Evolutionary conservation across 495 filamentous ascomycete species (phyloP).

Genomic region (Neurospora sp.): DNA sequence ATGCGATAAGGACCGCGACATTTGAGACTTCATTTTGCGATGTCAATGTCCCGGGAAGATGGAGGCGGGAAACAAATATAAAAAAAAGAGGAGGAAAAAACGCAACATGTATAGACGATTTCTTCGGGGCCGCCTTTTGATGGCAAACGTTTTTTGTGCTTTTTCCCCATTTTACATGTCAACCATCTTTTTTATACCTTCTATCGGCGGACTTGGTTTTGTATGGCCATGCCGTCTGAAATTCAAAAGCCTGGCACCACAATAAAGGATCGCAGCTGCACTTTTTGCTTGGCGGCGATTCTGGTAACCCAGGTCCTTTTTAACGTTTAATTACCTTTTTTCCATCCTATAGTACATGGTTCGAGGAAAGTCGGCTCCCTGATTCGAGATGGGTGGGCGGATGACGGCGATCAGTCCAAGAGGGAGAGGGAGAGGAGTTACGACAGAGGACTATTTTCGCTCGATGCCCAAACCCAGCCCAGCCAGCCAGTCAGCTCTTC

Average conservation of each 20-base stretch:
- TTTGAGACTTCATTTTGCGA: neutral
- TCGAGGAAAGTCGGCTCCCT: neutral
- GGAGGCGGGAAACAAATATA: neutral
- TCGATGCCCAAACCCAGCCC: neutral
- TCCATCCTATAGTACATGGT: conserved; percentile 4
- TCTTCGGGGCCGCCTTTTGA: neutral
- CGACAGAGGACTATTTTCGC: neutral
- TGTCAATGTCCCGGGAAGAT: neutral
- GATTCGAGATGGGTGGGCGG: conserved; percentile 15
- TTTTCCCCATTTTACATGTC: conserved; percentile 19
- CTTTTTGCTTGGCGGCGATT: conserved; percentile 28
- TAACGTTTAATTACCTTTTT: conserved; percentile 31
- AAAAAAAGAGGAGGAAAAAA: neutral
- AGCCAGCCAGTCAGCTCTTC: neutral
- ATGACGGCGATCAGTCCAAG: conserved; percentile 3
- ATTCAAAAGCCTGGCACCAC: conserved; percentile 20
- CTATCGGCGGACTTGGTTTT: conserved; percentile 12
- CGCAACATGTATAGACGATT: neutral
- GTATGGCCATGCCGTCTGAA: conserved; percentile 14
- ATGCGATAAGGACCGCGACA: conserved; percentile 5
- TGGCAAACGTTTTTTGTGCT: conserved; percentile 10
- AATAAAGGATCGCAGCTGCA: conserved; percentile 19
- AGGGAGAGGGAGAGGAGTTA: neutral
- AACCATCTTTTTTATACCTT: conserved; percentile 9
- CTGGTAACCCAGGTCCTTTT: conserved; percentile 27